Conservation (phyloP, 2,329 filamentous ascomycete genomes). For the Botrytis fabae region DNA sequence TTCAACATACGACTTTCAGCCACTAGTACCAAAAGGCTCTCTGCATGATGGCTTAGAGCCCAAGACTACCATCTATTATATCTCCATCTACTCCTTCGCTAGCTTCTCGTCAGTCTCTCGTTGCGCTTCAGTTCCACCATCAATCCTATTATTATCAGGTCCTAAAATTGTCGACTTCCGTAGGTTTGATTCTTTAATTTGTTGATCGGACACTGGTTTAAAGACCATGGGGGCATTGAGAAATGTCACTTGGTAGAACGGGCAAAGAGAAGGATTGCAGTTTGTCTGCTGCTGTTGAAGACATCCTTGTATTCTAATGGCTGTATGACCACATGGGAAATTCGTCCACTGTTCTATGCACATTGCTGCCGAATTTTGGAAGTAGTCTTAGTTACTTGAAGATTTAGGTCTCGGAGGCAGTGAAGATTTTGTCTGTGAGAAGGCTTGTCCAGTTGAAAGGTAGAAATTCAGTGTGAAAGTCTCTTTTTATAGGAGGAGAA, state of each 20-base stretch:
- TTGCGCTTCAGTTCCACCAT: neutral
- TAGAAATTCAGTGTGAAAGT: neutral
- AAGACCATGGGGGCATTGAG: neutral
- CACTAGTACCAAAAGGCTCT: neutral
- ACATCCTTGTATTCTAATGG: neutral
- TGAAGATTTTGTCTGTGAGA: neutral
- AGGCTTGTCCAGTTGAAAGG: neutral
- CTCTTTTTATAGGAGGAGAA: neutral
- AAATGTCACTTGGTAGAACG: neutral
- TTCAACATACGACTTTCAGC: neutral
- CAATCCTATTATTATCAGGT: fast-evolving
- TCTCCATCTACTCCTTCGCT: neutral
- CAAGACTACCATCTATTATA: neutral
- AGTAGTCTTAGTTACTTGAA: neutral
- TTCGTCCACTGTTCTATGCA: neutral
- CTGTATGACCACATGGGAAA: neutral
- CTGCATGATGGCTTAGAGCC: neutral
- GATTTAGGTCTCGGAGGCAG: neutral
- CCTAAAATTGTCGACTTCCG: neutral
- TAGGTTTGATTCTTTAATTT: neutral
- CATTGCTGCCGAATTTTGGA: neutral
- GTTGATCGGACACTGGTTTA: neutral
- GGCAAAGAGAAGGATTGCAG: neutral
- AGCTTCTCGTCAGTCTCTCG: neutral
- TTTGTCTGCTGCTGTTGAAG: neutral